A percentile compares a stretch with the other conserved stretches of the same genome.
phyloP scores from a whole-genome alignment of 768 basidiomycete genomes.

The Mycena latifolia region DNA sequence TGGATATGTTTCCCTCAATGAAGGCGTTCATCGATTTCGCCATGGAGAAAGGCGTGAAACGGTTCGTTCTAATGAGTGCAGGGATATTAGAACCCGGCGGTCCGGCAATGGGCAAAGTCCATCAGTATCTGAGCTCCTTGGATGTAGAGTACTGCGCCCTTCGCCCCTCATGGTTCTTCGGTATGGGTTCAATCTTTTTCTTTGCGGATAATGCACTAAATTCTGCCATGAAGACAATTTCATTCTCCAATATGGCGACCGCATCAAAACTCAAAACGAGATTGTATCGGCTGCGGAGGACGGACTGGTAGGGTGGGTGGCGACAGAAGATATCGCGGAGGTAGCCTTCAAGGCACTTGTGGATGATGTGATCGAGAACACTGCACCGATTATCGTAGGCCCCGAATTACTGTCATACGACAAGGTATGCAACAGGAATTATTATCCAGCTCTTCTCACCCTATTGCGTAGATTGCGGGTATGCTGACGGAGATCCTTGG shows the following conservation, averaged over 20 bases:
- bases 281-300: constrained; percentile 45
- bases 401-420: constrained; percentile 47
- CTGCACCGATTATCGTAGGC: constrained; percentile 47
- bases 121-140: constrained; percentile 48
- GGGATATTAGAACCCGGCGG: constrained; percentile 40
- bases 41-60: constrained; percentile 46
- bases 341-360: constrained; percentile 46
- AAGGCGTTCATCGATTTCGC: constrained; percentile 49
- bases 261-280: constrained; percentile 40
- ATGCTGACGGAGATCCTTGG: constrained; percentile 44
- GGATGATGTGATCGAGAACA: constrained; percentile 40
- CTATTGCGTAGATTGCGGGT: constrained; percentile 39
- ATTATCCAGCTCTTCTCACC: neutral
- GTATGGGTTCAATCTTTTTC: constrained; percentile 31
- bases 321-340: constrained; percentile 48
- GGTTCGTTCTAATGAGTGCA: constrained; percentile 48
- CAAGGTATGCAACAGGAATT: constrained; percentile 37
- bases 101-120: constrained; percentile 44
- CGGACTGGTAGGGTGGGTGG: constrained; percentile 45
- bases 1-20: constrained; percentile 37
- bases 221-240: constrained; percentile 47
- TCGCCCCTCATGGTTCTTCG: constrained; percentile 54
- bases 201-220: neutral
- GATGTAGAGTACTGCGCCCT: constrained; percentile 50
- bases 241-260: constrained; percentile 28